phyloP scores from a whole-genome alignment of 768 basidiomycete species.

The Suillus hirtellus region DNA sequence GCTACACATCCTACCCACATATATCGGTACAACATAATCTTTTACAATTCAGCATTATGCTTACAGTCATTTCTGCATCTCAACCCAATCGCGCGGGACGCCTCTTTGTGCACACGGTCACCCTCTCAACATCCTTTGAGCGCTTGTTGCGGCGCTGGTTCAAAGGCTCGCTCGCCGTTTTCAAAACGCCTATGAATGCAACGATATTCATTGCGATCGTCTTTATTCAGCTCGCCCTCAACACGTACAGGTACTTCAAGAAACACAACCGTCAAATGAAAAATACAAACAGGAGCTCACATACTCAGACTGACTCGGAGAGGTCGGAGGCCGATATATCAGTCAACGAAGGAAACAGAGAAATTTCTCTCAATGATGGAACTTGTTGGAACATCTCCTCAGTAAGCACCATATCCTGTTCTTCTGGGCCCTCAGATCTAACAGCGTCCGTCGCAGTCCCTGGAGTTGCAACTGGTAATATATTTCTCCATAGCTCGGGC shows the following conservation, averaged over 20 bases:
- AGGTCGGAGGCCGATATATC: not conserved
- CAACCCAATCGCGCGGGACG: constrained; percentile 2
- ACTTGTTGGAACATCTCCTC: not conserved
- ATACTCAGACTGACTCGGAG: not conserved
- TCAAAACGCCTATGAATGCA: not conserved
- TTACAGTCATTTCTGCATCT: constrained; percentile 1
- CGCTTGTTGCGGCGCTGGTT: not conserved
- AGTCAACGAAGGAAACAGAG: not conserved
- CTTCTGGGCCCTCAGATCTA: not conserved
- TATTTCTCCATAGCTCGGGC: not conserved
- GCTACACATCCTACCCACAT: not conserved
- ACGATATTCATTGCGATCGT: not conserved
- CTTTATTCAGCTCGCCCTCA: constrained; percentile 2
- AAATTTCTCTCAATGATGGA: not conserved
- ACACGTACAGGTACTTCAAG: not conserved
- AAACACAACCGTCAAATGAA: not conserved
- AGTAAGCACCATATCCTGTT: not conserved
- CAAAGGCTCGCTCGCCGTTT: not conserved
- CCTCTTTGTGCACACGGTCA: not conserved
- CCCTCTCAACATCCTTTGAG: not conserved
- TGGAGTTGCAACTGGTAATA: not conserved
- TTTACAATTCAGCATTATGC: not conserved
- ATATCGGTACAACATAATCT: not conserved
- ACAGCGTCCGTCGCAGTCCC: not conserved
- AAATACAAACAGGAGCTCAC: too few species aligned